A percentile compares a stretch with the other conserved stretches of the same genome.
These are phyloP conservation scores for Ogataea thermomethanolica DNA, from an alignment of 805 yeast species.

Conservation along the genomic window DNA sequence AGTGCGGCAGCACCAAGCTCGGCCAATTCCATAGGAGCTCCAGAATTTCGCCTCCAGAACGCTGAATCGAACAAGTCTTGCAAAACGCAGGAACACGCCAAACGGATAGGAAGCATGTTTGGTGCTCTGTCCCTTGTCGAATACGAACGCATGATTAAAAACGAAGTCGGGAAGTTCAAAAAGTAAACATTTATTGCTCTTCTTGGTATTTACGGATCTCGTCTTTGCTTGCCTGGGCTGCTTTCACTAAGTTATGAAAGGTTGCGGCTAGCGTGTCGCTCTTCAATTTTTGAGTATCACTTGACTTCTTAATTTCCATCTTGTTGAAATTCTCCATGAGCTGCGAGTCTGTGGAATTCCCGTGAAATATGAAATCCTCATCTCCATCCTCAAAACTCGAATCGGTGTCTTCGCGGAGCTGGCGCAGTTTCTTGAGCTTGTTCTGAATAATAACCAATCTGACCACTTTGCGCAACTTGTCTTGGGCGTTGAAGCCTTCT, in stretches of 20 bases:
- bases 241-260: constrained; percentile 31
- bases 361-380: constrained; percentile 32
- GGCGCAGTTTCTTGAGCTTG: constrained; percentile 67
- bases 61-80: constrained; percentile 2
- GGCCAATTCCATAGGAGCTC: neutral
- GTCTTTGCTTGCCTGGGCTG: constrained; percentile 31
- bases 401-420: constrained; percentile 55
- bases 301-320: constrained; percentile 7
- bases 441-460: constrained; percentile 81
- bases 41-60: neutral
- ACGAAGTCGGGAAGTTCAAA: neutral
- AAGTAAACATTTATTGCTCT: constrained; percentile 10
- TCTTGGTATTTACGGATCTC: constrained; percentile 29
- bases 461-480: constrained; percentile 80
- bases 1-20: neutral
- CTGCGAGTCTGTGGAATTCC: constrained; percentile 40
- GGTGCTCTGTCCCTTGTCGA: constrained; percentile 4
- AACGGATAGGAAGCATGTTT: constrained; percentile 1
- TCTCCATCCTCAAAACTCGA: constrained; percentile 30
- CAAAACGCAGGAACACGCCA: constrained; percentile 1
- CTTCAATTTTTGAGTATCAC: constrained; percentile 16
- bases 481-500: constrained; percentile 79
- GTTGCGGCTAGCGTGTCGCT: constrained; percentile 29
- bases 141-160: constrained; percentile 4
- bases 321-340: constrained; percentile 32